Conservation (phyloP, 108 stramenopile species). For the Poteriospumella lacustris region DNA sequence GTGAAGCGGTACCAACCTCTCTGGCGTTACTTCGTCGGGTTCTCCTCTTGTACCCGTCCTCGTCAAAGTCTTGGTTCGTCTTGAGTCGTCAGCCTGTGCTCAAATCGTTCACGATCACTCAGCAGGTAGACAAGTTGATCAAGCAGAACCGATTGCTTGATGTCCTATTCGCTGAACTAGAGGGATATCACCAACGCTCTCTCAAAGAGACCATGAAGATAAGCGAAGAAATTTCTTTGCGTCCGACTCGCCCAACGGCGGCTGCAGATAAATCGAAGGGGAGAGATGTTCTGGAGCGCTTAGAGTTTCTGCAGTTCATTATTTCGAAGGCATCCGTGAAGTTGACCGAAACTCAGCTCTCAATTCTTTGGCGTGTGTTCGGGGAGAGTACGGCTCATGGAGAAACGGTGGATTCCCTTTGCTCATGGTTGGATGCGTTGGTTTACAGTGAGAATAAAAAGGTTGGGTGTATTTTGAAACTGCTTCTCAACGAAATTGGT, state of each 20-base stretch:
- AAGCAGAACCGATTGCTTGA: not conserved
- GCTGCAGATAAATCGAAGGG: too few species aligned
- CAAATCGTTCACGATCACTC: not conserved
- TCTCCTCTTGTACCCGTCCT: not conserved
- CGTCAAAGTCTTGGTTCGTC: not conserved
- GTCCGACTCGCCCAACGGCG: too few species aligned
- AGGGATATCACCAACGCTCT: not conserved
- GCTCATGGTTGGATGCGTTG: not conserved
- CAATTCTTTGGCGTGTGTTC: not conserved
- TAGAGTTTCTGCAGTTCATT: slow-evolving; percentile 11
- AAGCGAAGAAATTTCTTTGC: not conserved
- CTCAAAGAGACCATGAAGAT: not conserved
- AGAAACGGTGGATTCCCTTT: not conserved
- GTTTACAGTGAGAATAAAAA: not conserved
- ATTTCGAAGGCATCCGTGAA: not conserved
- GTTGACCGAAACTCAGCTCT: not conserved
- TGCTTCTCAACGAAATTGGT: too few species aligned
- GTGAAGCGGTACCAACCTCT: not conserved
- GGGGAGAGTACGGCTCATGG: not conserved
- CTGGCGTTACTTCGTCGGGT: not conserved
- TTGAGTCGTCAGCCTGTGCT: not conserved
- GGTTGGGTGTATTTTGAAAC: too few species aligned
- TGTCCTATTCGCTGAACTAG: slow-evolving; percentile 6
- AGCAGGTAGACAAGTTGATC: not conserved
- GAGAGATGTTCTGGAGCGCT: not conserved